phyloP scores from a whole-genome alignment of 352 stramenopile species.

The Globisporangium cystogenes region DNA sequence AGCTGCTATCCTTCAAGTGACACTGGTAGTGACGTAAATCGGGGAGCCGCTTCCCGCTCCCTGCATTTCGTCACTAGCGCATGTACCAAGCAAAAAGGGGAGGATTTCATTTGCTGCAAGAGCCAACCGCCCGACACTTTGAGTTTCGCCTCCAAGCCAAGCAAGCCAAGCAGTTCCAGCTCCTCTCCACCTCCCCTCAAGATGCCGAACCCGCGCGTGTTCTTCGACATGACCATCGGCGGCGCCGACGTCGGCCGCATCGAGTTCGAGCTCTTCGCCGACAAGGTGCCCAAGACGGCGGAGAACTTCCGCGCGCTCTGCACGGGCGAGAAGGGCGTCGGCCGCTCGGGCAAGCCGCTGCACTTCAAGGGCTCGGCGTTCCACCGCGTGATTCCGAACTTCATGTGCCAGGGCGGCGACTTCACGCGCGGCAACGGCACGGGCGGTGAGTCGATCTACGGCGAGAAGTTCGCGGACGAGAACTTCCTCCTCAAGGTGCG shows the following conservation, averaged over 20 bases:
- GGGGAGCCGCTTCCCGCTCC: neutral
- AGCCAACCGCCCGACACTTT: slow-evolving; percentile 11
- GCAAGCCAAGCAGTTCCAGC: slow-evolving; percentile 16
- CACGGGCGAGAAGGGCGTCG: slow-evolving; percentile 55
- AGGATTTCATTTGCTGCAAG: neutral
- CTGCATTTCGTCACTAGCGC: neutral
- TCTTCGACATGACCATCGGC: slow-evolving; percentile 97
- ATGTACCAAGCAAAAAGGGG: neutral
- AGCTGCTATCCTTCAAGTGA: too few relatives aligned
- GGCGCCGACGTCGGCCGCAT: slow-evolving; percentile 90
- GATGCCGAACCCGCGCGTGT: slow-evolving; percentile 92
- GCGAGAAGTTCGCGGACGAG: slow-evolving; percentile 94
- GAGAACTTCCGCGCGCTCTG: slow-evolving; percentile 57
- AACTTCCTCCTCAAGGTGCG: slow-evolving; percentile 89
- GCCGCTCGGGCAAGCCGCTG: slow-evolving; percentile 66
- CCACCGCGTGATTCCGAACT: slow-evolving; percentile 92
- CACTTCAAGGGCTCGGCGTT: slow-evolving; percentile 88
- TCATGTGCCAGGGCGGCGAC: slow-evolving; percentile 97
- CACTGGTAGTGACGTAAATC: neutral
- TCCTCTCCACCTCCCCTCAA: slow-evolving; percentile 11
- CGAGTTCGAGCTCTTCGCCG: slow-evolving; percentile 76
- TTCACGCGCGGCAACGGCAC: slow-evolving; percentile 89
- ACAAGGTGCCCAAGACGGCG: slow-evolving; percentile 73
- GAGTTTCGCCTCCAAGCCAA: slow-evolving; percentile 24
- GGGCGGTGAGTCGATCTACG: slow-evolving; percentile 95